Evolutionary conservation across 2,329 filamentous ascomycete species (phyloP).

Genomic region (Aschersonia sp.): DNA sequence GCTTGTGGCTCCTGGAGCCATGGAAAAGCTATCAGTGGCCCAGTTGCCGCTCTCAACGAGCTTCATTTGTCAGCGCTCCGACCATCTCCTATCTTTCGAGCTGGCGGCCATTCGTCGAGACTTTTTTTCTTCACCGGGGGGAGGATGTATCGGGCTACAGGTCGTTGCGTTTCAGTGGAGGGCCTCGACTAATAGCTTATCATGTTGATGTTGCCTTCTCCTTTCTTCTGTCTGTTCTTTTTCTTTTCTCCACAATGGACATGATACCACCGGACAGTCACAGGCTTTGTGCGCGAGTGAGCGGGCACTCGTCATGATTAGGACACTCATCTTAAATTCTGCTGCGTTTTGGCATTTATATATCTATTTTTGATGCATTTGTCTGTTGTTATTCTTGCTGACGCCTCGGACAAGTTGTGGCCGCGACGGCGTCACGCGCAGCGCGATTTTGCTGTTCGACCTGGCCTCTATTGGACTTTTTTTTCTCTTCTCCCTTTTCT

Average conservation of each 20-base stretch:
- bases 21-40: too few relatives aligned
- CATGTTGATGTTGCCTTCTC: not conserved
- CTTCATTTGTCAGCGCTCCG: slow-evolving; percentile 4
- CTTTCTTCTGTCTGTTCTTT: slow-evolving; percentile 2
- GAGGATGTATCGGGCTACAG: too few relatives aligned
- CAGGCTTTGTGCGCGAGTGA: slow-evolving; percentile 1
- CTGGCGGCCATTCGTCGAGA: too few relatives aligned
- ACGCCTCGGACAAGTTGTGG: not conserved
- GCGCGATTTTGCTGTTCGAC: not conserved
- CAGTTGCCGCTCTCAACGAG: not conserved
- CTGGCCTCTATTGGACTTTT: not conserved
- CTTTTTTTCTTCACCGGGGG: too few relatives aligned
- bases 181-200: too few relatives aligned
- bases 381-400: not conserved
- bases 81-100: not conserved
- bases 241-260: slow-evolving; percentile 3
- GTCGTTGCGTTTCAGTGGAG: too few relatives aligned
- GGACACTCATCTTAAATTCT: slow-evolving; percentile 3
- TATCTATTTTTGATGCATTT: slow-evolving; percentile 3
- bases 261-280: slow-evolving; percentile 13
- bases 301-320: slow-evolving; percentile 3
- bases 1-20: too few relatives aligned
- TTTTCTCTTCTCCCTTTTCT: too few relatives aligned
- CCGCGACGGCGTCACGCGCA: not conserved
- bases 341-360: slow-evolving; percentile 7